phyloP scores from a whole-genome alignment of 306 rosid genomes.

The Purshia tridentata region DNA sequence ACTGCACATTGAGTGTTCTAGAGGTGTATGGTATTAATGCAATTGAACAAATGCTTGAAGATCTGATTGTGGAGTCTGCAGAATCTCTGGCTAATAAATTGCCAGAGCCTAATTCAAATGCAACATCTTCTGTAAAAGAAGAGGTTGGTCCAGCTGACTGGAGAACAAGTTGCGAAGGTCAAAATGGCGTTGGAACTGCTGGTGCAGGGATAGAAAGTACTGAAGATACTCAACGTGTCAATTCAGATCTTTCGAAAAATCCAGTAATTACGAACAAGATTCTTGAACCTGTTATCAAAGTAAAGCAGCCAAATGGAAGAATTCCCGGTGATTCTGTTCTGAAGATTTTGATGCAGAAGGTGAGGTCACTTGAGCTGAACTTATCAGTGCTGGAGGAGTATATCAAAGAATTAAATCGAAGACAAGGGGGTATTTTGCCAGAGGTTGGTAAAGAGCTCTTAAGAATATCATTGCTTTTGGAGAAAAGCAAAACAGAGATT shows the following conservation, averaged over 20 bases:
- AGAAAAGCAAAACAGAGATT: conserved; percentile 51
- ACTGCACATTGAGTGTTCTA: conserved; percentile 80
- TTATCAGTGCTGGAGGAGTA: conserved; percentile 67
- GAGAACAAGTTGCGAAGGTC: conserved; percentile 36
- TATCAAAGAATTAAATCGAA: conserved; percentile 62
- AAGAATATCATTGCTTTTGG: conserved; percentile 54
- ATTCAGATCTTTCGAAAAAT: conserved; percentile 35
- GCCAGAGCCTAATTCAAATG: conserved; percentile 53
- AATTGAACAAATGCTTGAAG: conserved; percentile 87
- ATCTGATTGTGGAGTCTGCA: conserved; percentile 66
- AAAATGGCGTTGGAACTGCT: conserved; percentile 32
- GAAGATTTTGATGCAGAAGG: conserved; percentile 93
- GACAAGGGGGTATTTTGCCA: conserved; percentile 48
- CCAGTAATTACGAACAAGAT: conserved; percentile 32
- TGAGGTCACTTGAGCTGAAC: conserved; percentile 66
- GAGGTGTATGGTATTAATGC: conserved; percentile 89
- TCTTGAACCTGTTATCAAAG: conserved; percentile 64
- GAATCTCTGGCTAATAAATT: conserved; percentile 43
- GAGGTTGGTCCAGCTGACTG: conserved; percentile 48
- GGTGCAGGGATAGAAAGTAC: conserved; percentile 29
- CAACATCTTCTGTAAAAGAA: conserved; percentile 42
- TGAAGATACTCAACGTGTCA: conserved; percentile 39
- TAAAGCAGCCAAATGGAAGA: conserved; percentile 72
- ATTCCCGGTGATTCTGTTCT: conserved; percentile 79
- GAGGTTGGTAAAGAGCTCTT: conserved; percentile 61